Base-by-base conservation (phyloP, 2,329 filamentous ascomycete genomes). In the Orbilia ellipsospora region DNA sequence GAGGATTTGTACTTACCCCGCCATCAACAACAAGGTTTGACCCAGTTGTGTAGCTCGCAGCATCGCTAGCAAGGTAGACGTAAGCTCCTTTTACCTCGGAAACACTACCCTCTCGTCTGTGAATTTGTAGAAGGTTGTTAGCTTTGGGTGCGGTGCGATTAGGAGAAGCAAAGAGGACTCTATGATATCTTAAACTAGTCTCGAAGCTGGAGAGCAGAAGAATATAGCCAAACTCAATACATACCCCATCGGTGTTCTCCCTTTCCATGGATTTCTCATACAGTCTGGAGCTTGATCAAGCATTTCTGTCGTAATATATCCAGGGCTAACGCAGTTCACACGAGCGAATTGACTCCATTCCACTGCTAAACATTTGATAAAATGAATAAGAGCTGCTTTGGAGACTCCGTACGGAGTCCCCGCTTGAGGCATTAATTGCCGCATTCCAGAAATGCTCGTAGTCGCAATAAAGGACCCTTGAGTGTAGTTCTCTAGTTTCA, bases 81-180 rank as follows among this genome's bases (percentile, higher is more conserved):
- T 91, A 96, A 18, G 90, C 90, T 18, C 92, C 93, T 84, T 94
- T 94, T 79, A 96, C 85, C 84, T 96, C 92, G 73, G 88, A 87
- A 2, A 88, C 84, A 78, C 89, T 85, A 6, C 90, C 92, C 81
- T 93, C 90, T 78, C 92, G 87, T 44, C 88, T 87, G 45, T 4
- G 12, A 12, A 18, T 40, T 20, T 2, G 7, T 45, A 0, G 2
- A 31, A 2, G n/a, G 50, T 1, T 26, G 16, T 36, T 42, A 63
- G 18, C 13, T 18, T 28, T 1, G 45, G 7, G 13, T 51, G 44
- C 44, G 16, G 44, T 18, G 16, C 44, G 44, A 13, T 48, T n/a
- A 48, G 1, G 6, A 18, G 13, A 48, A 48, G 16, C 15, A 48
- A n/a, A 48, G 44, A 15, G 10, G 31, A 36, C 31, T 2, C 23